Evolutionary conservation across 768 basidiomycete species (phyloP), one percentile per base, ranked within the genome.

Genomic region (Rhodotorula sphaerocarpa): DNA sequence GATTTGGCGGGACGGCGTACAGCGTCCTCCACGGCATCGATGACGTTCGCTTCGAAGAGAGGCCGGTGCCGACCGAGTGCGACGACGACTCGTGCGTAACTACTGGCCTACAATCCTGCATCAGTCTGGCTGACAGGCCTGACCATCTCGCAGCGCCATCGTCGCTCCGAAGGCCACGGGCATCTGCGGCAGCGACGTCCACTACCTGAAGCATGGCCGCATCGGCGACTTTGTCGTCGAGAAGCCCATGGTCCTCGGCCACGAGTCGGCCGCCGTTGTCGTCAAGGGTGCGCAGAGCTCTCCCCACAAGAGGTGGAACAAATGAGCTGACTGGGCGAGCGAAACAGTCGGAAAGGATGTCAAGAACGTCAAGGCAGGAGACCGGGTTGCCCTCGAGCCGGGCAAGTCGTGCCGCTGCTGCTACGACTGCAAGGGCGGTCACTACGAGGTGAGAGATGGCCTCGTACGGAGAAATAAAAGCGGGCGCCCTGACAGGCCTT

Each of bases 381-480:
- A 91, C 71, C 83, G 86, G 53, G 91, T 96, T 52, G 88, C 91
- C 30, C 80, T 96, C 74, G 93, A 97, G 55, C 67, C 71, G 15
- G 71, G 71, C 39, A 83, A 84, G 59, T 85, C 85, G 10, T 96
- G 92, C 76, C 79, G 86, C 78, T 79, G 75, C 53, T 97, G 92
- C 56, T 9, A 34, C 74, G 82, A 84, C n/a, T 80, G 66, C 60
- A 66, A 64, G 44, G 30, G 16, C 23, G 61, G 65, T 0, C 28
- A 62, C 54, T 65, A 65, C 64, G 51, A 64, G 45, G 45, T 46
- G n/a, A 21, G 51, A n/a, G 28, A 23, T 23, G 23, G 34, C 7
- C 54, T 2, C 27, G 31, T 9, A 20, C n/a, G 25, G 14, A 7
- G 27, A 27, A 11, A 27, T 48, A 14, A 30, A 48, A 12, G 4